Base-by-base conservation (phyloP, 805 yeast genomes). In the Candida awuae region DNA sequence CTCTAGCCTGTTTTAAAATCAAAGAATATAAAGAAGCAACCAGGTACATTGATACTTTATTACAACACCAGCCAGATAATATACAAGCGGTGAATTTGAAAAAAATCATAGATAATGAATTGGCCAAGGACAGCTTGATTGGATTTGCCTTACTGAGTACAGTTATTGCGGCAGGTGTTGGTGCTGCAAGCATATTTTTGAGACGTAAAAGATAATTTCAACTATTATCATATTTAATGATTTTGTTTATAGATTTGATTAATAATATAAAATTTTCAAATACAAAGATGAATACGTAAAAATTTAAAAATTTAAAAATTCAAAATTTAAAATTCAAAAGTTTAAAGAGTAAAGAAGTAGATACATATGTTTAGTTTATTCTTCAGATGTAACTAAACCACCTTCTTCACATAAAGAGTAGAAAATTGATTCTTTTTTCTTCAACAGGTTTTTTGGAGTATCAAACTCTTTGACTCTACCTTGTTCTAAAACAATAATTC, bases 61-160 rank as follows among this genome's bases (percentile, higher is more conserved):
- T 84, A 30, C 66, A 68, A 32, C 77, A 79, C 47, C 98, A 94
- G 59, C 96, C 97, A 0, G 81, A 78, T 18, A 88, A 87, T 57
- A 58, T 67, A 21, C 97, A 92, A 59, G 94, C 88, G 6, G 54
- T 68, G 32, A 74, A 75, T 1, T 66, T 92, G 61, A 76, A 83
- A 50, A 71, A 73, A 42, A 80, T 80, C 53, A 83, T 92, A 18
- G 95, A 87, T 44, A 88, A 81, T 48, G 82, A 79, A 55, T 76
- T 92, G 29, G 82, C 94, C 23, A 76, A 72, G 49, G 96, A 94
- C 55, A 95, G 97, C 0, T 66, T 90, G 40, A 73, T 86, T 42
- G 97, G 97, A 1, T 64, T 90, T 38, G 95, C 95, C 0, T 68
- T 92, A 20, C 80, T 86, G 0, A 84, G 94, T 19, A 95, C 96